Base-by-base conservation (phyloP, 2,329 filamentous ascomycete species). In the Monosporascus sp. region DNA sequence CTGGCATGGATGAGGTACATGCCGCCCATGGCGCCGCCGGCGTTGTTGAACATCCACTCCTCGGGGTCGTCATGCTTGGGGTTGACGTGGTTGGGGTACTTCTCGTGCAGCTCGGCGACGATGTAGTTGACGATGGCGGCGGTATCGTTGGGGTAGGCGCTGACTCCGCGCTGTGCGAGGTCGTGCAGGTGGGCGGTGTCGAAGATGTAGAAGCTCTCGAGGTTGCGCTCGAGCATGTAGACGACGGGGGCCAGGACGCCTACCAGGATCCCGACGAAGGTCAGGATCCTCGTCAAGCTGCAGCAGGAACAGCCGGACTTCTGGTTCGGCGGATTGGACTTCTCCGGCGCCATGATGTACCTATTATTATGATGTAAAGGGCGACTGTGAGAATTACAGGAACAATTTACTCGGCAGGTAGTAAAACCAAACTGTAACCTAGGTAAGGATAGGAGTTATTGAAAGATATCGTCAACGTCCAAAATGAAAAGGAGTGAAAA, bases 11-110 rank as follows among this genome's bases (percentile, higher is more conserved):
- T 86, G 60, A 95, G 86, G 70, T 90, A 91, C 90, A 95, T 94
- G 65, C 82, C 88, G 52, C 90, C 90, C 90, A 95, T 96, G 50
- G 90, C 90, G 58, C 90, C 90, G 50, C 90, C 90, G 50, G 90
- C 90, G 66, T 95, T 95, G 78, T 95, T 96, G 65, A 96, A 93
- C 46, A 95, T 79, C 90, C 90, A 96, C 71, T 93, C 87, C 73
- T 93, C 83, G 54, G 24, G 43, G 22, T 45, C 43, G 20, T 45
- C 43, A 20, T 45, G 43, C 22, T 87, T 75, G 52, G 81, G 68
- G 73, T 88, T 90, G 66, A 93, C 66, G 70, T 89, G 74, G 49
- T 65, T 62, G 49, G 72, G 68, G 67, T 74, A 62, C 63, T 77
- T 79, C 61, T 74, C 73, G 61, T 77, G 75, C 52, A 95, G 78